A percentile compares a stretch with the other conserved stretches of the same genome.
phyloP scores from a whole-genome alignment of 805 yeast species.

The Cyberlindnera mississippiensis region DNA sequence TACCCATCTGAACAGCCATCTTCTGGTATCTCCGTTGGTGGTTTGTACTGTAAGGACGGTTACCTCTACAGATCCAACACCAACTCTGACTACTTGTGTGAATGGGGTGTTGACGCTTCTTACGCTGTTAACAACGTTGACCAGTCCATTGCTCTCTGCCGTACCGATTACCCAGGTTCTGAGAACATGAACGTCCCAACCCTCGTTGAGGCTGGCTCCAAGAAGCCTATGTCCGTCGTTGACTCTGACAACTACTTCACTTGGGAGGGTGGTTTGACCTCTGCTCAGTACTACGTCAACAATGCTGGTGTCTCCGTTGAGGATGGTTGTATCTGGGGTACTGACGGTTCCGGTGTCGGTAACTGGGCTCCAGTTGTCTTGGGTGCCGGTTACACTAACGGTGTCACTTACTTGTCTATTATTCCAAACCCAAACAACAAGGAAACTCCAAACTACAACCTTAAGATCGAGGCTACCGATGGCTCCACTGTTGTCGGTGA shows the following conservation, averaged over 20 bases:
- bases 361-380: slow-evolving; percentile 97
- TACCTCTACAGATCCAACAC: slow-evolving; percentile 78
- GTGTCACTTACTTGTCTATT: slow-evolving; percentile 76
- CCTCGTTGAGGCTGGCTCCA: slow-evolving; percentile 61
- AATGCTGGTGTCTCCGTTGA: slow-evolving; percentile 87
- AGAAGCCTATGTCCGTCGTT: slow-evolving; percentile 72
- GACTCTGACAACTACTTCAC: slow-evolving; percentile 71
- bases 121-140: slow-evolving; percentile 60
- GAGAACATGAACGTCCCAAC: slow-evolving; percentile 98
- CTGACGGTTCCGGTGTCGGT: slow-evolving; percentile 74
- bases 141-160: slow-evolving; percentile 81
- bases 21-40: slow-evolving; percentile 91
- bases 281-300: slow-evolving; percentile 96
- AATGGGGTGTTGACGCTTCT: slow-evolving; percentile 77
- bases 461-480: slow-evolving; percentile 71
- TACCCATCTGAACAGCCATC: slow-evolving; percentile 88
- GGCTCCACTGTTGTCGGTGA: slow-evolving; percentile 59
- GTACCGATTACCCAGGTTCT: slow-evolving; percentile 99
- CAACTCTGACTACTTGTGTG: slow-evolving; percentile 68
- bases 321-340: slow-evolving; percentile 96
- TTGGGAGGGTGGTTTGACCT: slow-evolving; percentile 80
- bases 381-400: slow-evolving; percentile 79
- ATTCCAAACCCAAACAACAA: slow-evolving; percentile 93
- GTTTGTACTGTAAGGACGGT: slow-evolving; percentile 81
- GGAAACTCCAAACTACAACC: slow-evolving; percentile 61